These are phyloP conservation scores for Tricholoma sp. DNA, from an alignment of 768 basidiomycete species.

Conservation along the genomic window DNA sequence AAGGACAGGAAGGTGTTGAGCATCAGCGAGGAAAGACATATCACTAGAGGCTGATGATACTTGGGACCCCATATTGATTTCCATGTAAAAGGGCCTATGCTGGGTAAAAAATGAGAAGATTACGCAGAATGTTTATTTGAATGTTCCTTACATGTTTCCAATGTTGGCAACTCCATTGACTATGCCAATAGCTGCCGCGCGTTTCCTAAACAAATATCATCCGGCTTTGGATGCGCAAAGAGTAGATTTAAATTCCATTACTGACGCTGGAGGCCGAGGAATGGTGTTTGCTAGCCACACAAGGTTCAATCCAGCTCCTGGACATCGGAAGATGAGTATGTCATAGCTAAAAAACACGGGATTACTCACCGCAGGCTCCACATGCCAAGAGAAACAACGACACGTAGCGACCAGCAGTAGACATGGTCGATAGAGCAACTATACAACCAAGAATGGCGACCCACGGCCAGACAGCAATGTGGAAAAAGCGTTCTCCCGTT, in stretches of 20 bases:
- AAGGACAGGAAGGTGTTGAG: conserved; percentile 28
- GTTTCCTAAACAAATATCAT: conserved; percentile 27
- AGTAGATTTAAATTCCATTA: not conserved
- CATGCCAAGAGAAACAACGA: conserved; percentile 60
- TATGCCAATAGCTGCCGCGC: conserved; percentile 55
- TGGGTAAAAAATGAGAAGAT: conserved; percentile 13
- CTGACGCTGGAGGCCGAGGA: conserved; percentile 55
- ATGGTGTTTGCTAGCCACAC: conserved; percentile 63
- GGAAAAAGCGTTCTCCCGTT: conserved; percentile 64
- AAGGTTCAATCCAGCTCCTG: conserved; percentile 41
- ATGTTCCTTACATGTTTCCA: conserved; percentile 47
- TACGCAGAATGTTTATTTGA: not conserved
- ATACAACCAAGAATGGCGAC: conserved; percentile 56
- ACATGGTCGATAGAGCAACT: conserved; percentile 51
- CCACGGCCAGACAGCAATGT: conserved; percentile 55
- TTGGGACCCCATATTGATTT: conserved; percentile 54
- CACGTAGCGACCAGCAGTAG: conserved; percentile 50
- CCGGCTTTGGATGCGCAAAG: not conserved
- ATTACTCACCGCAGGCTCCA: conserved; percentile 37
- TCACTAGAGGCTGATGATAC: conserved; percentile 60
- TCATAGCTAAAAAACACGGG: no score
- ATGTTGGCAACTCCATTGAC: conserved; percentile 56
- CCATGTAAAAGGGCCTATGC: conserved; percentile 61
- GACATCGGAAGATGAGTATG: no score
- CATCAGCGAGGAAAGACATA: conserved; percentile 33